These are phyloP conservation scores for Cercospora citrullina DNA, from an alignment of 2,329 filamentous ascomycete species.

Conservation along the genomic window DNA sequence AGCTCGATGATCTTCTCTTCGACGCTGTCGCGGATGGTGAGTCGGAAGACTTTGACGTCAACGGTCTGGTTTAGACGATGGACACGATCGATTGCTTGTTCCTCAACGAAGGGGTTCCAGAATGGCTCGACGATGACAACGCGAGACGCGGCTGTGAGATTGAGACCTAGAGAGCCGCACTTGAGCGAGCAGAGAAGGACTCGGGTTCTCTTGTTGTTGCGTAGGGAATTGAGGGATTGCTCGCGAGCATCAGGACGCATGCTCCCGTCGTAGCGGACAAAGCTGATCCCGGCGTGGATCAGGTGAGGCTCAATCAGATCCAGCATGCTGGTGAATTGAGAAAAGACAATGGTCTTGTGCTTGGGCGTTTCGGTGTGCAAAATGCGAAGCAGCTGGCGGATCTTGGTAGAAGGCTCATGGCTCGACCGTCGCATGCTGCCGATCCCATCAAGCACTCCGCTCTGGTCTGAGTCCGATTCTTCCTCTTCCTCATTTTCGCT, in stretches of 20 bases:
- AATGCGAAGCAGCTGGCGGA: conserved; percentile 79
- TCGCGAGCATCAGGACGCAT: conserved; percentile 95
- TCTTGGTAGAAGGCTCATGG: conserved; percentile 80
- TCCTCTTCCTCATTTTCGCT: conserved; percentile 43
- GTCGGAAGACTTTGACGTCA: conserved; percentile 91
- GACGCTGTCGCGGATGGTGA: conserved; percentile 82
- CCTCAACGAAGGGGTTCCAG: conserved; percentile 97
- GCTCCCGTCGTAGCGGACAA: conserved; percentile 87
- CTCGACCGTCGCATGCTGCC: conserved; percentile 33
- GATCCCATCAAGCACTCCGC: conserved; percentile 27
- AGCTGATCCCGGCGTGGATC: conserved; percentile 69
- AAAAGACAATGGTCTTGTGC: conserved; percentile 98
- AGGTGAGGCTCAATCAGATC: conserved; percentile 94
- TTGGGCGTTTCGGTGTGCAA: conserved; percentile 73
- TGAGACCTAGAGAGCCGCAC: conserved; percentile 88
- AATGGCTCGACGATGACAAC: conserved; percentile 97
- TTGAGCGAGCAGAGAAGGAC: conserved; percentile 91
- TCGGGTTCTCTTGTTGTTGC: conserved; percentile 71
- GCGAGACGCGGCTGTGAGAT: conserved; percentile 87
- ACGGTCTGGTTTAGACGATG: conserved; percentile 96
- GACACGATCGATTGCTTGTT: conserved; percentile 97
- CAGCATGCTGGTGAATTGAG: conserved; percentile 97
- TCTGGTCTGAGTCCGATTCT: conserved; percentile 47
- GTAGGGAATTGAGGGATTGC: conserved; percentile 74
- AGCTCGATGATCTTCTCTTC: conserved; percentile 94